Evolutionary conservation across 257 asterid species (phyloP), one percentile per base, ranked within the genome.

Genomic region (Voacanga thouarsii): DNA sequence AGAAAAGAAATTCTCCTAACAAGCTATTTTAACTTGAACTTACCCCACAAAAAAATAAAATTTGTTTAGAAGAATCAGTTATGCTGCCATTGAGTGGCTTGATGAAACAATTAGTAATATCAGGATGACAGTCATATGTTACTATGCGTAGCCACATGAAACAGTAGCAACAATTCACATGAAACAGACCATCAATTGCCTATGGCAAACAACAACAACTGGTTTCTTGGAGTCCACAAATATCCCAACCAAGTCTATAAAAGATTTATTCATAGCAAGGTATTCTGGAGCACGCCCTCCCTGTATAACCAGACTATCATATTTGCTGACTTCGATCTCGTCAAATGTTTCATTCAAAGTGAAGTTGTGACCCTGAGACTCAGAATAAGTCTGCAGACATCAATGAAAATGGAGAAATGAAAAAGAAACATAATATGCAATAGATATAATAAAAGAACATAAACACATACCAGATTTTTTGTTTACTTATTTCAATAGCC

Each of bases 281-380:
- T 95, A 95, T 77, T 95, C 99, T 18, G 97, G 98, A 76, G 98
- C 99, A 79, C 99, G 97, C 61, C 99, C 99, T 68, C 98, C 98
- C 23, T 97, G 96, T 78, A 95, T 90, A 66, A 95, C 74, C 80
- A 95, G 78, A 49, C 99, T 98, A 79, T 95, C 97, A 79, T 95
- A 95, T 63, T 82, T 89, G 82, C 87, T 11, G 69, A 87, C 83
- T 33, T 93, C 94, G 44, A 91, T 65, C 79, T 91, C 97, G 75
- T 89, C 90, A 57, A 95, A 91, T 59, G 91, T 89, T 74, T 98
- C 98, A 82, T 95, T 95, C 50, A 95, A 91, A 53, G 89, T 75
- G 81, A 95, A 95, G 71, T 95, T 95, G 80, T 95, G 98, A 64
- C 99, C 99, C 61, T 91, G 85, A 12, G 92, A 88, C 88, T 95